Conservation (phyloP, 148 eudicot genomes). For the Rhododendron williamsianum region DNA sequence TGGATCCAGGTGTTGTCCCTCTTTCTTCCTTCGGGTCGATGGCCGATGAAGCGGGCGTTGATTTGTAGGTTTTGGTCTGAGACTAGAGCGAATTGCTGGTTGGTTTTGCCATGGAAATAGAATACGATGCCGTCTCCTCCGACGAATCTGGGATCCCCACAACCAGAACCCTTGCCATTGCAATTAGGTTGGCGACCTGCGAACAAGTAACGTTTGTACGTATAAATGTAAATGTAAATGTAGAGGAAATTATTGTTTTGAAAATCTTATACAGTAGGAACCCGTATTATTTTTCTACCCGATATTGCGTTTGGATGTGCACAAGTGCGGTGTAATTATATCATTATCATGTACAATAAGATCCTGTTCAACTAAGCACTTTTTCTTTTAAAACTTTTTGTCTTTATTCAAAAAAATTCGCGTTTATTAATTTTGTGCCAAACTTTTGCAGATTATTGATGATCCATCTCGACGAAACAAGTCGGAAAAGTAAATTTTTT, state of each 20-base stretch:
- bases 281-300: not conserved
- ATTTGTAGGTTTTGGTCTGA: slow-evolving; percentile 26
- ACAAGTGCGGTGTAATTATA: too few relatives aligned
- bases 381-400: too few relatives aligned
- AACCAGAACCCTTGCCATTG: slow-evolving; percentile 18
- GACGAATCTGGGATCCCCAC: slow-evolving; percentile 25
- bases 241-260: not conserved
- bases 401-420: too few relatives aligned
- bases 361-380: too few relatives aligned
- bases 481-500: too few relatives aligned
- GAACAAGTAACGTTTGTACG: not conserved
- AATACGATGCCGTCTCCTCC: slow-evolving; percentile 30
- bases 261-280: not conserved
- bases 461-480: too few relatives aligned
- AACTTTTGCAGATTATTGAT: too few relatives aligned
- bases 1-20: slow-evolving; percentile 30
- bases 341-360: too few relatives aligned
- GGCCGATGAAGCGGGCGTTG: slow-evolving; percentile 28
- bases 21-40: slow-evolving; percentile 16
- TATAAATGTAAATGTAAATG: not conserved
- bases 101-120: slow-evolving; percentile 26
- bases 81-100: slow-evolving; percentile 17
- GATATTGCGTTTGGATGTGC: too few relatives aligned
- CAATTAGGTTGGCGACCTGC: slow-evolving; percentile 16
- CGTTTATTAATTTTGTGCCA: too few relatives aligned